phyloP scores from a whole-genome alignment of 2,329 filamentous ascomycete genomes.

The Calonectria pseudoreteaudii region DNA sequence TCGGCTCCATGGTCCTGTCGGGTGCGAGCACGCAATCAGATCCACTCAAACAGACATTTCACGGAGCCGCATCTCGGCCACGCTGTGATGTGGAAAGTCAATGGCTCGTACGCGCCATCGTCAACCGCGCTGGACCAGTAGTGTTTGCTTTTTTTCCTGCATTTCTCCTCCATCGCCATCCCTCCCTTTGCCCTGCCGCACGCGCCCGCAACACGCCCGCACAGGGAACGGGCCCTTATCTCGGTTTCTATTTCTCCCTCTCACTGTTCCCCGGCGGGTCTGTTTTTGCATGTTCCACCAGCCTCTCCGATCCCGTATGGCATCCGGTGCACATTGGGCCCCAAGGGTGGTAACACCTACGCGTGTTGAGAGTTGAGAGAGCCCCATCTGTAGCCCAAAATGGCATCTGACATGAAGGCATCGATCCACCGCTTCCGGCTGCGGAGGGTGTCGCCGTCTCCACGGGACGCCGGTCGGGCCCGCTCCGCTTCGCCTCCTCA shows the following conservation, averaged over 20 bases:
- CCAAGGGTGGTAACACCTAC: background rate
- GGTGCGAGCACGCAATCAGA: slow-evolving; percentile 41
- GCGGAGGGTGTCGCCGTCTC: slow-evolving; percentile 41
- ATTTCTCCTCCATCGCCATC: background rate
- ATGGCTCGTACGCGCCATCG: background rate
- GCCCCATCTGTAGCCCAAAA: slow-evolving; percentile 28
- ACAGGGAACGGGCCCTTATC: background rate
- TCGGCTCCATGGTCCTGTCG: background rate
- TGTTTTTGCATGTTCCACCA: background rate
- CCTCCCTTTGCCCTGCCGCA: background rate
- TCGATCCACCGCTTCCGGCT: slow-evolving; percentile 44
- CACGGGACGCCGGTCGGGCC: slow-evolving; percentile 37
- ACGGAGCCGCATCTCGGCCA: slow-evolving; percentile 18
- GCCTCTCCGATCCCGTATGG: background rate
- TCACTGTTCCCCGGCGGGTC: background rate
- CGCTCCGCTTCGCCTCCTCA: slow-evolving; percentile 43
- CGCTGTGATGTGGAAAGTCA: background rate
- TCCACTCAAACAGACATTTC: slow-evolving; percentile 35
- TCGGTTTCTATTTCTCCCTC: background rate
- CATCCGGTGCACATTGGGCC: background rate
- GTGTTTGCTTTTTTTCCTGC: slow-evolving; percentile 6
- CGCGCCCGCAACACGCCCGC: background rate
- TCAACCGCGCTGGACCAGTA: background rate
- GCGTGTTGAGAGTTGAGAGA: background rate
- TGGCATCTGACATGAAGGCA: slow-evolving; percentile 44